Evolutionary conservation across 768 basidiomycete genomes (phyloP), one percentile per base, ranked within the genome.

Genomic region (Podaxis sp.): DNA sequence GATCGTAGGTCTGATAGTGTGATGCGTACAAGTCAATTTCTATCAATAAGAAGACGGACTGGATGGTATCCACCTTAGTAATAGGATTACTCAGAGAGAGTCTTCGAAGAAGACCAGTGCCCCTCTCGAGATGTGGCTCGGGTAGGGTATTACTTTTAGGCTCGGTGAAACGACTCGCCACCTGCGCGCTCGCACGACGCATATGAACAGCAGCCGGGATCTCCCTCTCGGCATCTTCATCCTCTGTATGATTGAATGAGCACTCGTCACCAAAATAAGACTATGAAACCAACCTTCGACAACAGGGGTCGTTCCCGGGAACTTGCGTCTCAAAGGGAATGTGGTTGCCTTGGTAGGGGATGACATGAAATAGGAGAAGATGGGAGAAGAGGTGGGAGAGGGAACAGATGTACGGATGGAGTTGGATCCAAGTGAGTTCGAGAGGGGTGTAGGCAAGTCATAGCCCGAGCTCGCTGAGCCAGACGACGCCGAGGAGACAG

Each of bases 31-130:
- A 51, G 62, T 59, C 46, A 60, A 50, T 46, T 55, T 28, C 62
- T 55, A 44, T 42, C 57, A 58, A 65, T 25, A 66, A 62, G 59
- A 64, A 62, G 55, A 65, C 51, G 40, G 25, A 46, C 25, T 50
- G 38, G 63, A 10, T 61, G 62, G 50, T 25, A 75, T 83, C 67
- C 64, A 90, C 90, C 78, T 79, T 84, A 25, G 67, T 71, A 65
- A 89, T 80, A 18, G 82, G 72, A 55, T 73, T 78, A 62, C 88
- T 84, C 9, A 93, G 76, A 38, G 91, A 92, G 57, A 93, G 85
- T 56, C 91, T 82, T 54, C 90, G 82, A 62, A 93, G 73, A 28
- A 93, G 76, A 59, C 85, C 88, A 13, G 84, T 79, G 1, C 89
- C 90, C 7, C 91, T 82, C 61, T 91, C 89, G 7, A 79, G 72